Evolutionary conservation across 345 rosid genomes (phyloP), one percentile per base, ranked within the genome.

Genomic region (Heritiera fomes): DNA sequence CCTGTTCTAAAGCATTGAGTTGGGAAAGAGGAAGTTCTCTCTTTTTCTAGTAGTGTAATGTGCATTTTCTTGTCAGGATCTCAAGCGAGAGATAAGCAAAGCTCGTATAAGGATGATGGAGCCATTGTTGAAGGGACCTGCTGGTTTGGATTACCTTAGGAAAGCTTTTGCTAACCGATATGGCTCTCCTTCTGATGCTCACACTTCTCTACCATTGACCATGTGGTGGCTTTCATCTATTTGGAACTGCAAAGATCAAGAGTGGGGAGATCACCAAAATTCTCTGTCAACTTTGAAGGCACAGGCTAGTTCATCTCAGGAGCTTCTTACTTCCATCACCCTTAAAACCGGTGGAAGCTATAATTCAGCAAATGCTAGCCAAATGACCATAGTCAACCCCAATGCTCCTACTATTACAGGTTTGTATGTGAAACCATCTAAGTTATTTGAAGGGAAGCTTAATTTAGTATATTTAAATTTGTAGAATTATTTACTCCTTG

Each of bases 321-420:
- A 78, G 60, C 80, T 45, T 17, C 84, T 84, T 14, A 90, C 95
- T 80, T 80, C 91, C 12, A 79, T 91, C 56, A 78, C 86, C 34
- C 91, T 95, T 9, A 91, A 85, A 87, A 90, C 97, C 1, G 99
- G 99, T 56, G 95, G 98, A 80, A 87, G 86, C 85, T 89, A 89
- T 61, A 41, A 76, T 82, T 81, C 34, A 79, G 62, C 75, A 55
- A 73, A 77, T 79, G 85, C 73, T 75, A 83, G 74, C 69, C 78
- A 59, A 73, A 47, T 60, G 65, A 69, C 79, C 6, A 28, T 67
- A 62, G 74, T 80, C 0, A 40, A 76, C 3, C 60, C 83, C 9
- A 12, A 79, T 73, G 78, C 87, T 63, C 80, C 78, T 76, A 85
- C 81, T 55, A 34, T 62, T 77, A 58, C 85, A 86, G 92, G 92